Evolutionary conservation across 306 rosid species (phyloP), one percentile per base, ranked within the genome.

Genomic region (Fagus crenata): DNA sequence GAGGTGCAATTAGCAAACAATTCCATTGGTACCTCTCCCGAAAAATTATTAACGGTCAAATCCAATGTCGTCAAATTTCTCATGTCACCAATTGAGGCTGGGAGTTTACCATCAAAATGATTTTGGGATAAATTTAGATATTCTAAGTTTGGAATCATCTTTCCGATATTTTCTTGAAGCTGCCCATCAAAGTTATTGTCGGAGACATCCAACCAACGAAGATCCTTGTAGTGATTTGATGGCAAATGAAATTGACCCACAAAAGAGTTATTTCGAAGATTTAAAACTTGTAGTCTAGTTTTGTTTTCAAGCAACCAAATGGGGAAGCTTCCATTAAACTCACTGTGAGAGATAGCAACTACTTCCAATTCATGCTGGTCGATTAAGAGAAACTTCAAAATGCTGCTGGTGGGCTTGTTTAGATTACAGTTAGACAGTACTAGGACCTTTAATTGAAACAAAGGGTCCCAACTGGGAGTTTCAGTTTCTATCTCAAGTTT

Each of bases 301-400:
- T 81, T 81, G 18, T 75, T 77, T 8, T 77, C 67, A 7, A 83
- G 7, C 78, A 78, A 8, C 83, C 83, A 83, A 41, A 1, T 31
- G 12, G 87, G 82, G 17, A 84, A 69, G 43, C n/a, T 40, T 1
- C 82, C 87, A 39, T 32, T 14, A 0, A 81, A 0, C 0, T 84
- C 69, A 77, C 74, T 81, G 12, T 53, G 15, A 0, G 87, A 77
- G 2, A 80, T 64, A 53, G 43, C 78, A 0, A 81, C 0, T 2
- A 0, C 9, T 55, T 2, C 13, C 41, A 84, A n/a, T 8, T 61
- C 71, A 11, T 84, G 31, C 42, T 84, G 82, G 41, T 22, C 11
- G 11, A 69, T n/a, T n/a, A n/a, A 36, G 31, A 84, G 79, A 58
- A 84, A 84, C 32, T 28, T 75, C 18, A 84, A 80, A 56, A 84